Evolutionary conservation across 805 yeast genomes (phyloP), one percentile per base, ranked within the genome.

Genomic region (Pichia rugopelliculosa): DNA sequence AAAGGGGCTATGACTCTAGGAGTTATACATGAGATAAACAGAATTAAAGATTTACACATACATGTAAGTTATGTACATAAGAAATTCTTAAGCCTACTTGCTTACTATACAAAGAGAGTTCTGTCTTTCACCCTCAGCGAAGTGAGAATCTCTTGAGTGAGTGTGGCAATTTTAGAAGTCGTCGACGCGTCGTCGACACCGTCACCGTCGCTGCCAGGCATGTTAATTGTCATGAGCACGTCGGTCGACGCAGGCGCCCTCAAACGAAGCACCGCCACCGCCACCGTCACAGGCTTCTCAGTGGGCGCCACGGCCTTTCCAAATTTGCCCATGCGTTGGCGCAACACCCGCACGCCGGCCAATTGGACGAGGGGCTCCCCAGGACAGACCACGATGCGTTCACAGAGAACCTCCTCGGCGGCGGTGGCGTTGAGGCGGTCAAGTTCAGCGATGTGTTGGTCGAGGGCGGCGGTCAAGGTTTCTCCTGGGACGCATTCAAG

Each of bases 401-500:
- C n/a, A n/a, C n/a, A n/a, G n/a, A n/a, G n/a, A 3, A 15, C n/a
- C n/a, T 33, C 36, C 13, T 33, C 13, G 25, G 26, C 11, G 27
- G 10, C 11, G 27, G 39, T 34, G 17, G 43, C 62, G 5, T 69
- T 74, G 42, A 75, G 55, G 3, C 62, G 65, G 4, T 75, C 62
- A 20, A 84, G 66, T 54, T 84, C 93, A 12, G 68, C 65, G 33
- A 82, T 55, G 62, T 85, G 91, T 0, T 84, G 82, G 7, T 65
- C 59, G 0, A 49, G 50, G 17, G 70, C 72, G 21, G 67, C 69
- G 0, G 51, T 52, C 10, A 52, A 56, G 20, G 67, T 68, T 0
- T 51, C 54, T 6, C 50, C 58, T 1, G 64, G 68, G 0, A 79
- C 77, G 23, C 66, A 56, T 54, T 84, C 87, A 52, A 84, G 62